These are phyloP conservation scores for Trichosanthes truncata DNA, from an alignment of 306 rosid genomes.

Conservation along the genomic window DNA sequence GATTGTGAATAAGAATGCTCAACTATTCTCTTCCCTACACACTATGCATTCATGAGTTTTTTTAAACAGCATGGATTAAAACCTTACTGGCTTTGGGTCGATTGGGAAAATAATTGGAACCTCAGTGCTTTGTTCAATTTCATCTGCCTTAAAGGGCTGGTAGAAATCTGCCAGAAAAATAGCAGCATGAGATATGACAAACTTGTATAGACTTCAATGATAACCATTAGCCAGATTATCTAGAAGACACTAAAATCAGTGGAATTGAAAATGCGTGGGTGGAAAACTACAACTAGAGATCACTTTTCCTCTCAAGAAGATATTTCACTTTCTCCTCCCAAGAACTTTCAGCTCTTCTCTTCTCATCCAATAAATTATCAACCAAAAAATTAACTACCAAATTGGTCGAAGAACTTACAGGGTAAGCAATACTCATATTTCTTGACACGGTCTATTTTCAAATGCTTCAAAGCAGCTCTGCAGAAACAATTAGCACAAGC, in stretches of 20 bases:
- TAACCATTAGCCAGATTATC: background rate
- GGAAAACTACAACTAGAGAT: background rate
- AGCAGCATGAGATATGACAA: background rate
- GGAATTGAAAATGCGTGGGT: background rate
- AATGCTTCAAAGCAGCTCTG: slow-evolving; percentile 78
- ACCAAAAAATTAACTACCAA: background rate
- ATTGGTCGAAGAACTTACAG: slow-evolving; percentile 36
- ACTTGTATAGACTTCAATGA: background rate
- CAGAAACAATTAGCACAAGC: background rate
- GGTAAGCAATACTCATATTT: slow-evolving; percentile 85
- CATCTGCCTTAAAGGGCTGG: slow-evolving; percentile 80
- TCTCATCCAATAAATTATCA: background rate
- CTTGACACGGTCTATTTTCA: slow-evolving; percentile 75
- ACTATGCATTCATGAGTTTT: background rate
- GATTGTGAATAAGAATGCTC: slow-evolving; percentile 3
- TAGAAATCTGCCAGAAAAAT: slow-evolving; percentile 49
- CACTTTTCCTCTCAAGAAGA: background rate
- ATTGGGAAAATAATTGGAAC: slow-evolving; percentile 65
- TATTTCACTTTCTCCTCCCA: background rate
- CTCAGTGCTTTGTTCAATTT: slow-evolving; percentile 74
- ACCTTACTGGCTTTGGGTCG: slow-evolving; percentile 66
- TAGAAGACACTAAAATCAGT: background rate
- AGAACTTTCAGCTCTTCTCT: background rate
- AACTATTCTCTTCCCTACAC: background rate
- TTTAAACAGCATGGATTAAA: background rate